Conservation (phyloP, 139 green algal species). For the Eudorina sp. region DNA sequence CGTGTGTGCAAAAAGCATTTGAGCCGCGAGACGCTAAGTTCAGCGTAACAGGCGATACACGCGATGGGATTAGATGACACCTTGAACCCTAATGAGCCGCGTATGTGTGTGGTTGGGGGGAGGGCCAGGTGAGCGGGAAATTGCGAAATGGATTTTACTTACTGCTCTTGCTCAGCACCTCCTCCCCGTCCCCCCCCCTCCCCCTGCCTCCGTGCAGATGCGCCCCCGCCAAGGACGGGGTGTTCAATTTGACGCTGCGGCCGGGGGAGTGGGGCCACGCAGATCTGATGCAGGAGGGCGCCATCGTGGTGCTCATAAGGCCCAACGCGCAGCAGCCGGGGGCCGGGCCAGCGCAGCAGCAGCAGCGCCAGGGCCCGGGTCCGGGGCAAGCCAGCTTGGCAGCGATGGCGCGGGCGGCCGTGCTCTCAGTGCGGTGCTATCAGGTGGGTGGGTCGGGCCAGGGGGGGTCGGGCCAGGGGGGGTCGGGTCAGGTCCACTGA, state of each 20-base stretch:
- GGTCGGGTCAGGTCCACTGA: too few relatives aligned
- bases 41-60: too few relatives aligned
- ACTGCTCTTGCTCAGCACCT: background rate
- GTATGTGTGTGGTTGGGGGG: too few relatives aligned
- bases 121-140: too few relatives aligned
- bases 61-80: too few relatives aligned
- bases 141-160: too few relatives aligned
- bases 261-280: background rate
- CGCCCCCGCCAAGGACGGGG: conserved; percentile 29
- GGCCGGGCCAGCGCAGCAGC: background rate
- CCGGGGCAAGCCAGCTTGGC: background rate
- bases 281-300: conserved; percentile 9
- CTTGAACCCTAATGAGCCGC: too few relatives aligned
- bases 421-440: background rate
- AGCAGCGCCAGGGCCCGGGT: conserved; percentile 23
- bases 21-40: too few relatives aligned
- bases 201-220: background rate
- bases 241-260: conserved; percentile 38
- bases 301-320: conserved; percentile 39
- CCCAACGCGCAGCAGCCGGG: background rate
- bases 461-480: too few relatives aligned
- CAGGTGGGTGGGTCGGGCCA: background rate
- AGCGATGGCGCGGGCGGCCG: conserved; percentile 9
- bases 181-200: background rate
- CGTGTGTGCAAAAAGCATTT: too few relatives aligned